Base-by-base conservation (phyloP, 305 asterid genomes). In the Fraxinus paxiana region DNA sequence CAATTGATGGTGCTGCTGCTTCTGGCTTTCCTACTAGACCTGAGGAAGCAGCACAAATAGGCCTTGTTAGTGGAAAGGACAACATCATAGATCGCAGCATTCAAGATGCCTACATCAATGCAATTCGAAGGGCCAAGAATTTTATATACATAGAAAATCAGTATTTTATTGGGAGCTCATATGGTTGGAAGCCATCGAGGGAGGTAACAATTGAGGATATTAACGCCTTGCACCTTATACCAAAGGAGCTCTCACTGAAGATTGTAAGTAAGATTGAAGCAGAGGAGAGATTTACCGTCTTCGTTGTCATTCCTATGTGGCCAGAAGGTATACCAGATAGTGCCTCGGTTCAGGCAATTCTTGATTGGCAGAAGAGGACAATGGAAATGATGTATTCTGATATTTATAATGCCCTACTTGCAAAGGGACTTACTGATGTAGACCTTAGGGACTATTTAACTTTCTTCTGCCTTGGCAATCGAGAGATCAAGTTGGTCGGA, bases 361-460 rank as follows among this genome's bases (percentile, higher is more conserved):
- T 95, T 24, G 97, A 95, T 56, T 94, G 98, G 98, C 98, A 95
- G 70, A 90, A 92, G 82, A 81, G 98, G 86, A 95, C 98, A 26
- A 95, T 95, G 92, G 95, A 95, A 69, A 93, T 93, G 98, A 95
- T 95, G 98, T 95, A 95, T 61, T 82, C 85, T 2, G 97, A 93
- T 56, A 87, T 95, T 18, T 84, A 90, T 17, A 77, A 75, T 0
- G 93, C 97, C 1, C 75, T 95, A 13, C 77, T 75, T 0, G 89
- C 85, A 2, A 90, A 89, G 84, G 97, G 93, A 2, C 30, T 87
- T 6, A 77, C 51, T 18, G 67, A 73, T 34, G 94, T 88, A 15
- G 90, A 92, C 65, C 88, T 83, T 0, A 88, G 97, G 75, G 97
- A 95, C 2, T 95, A 93, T 81, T 85, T 93, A 59, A 87, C 97